These are phyloP conservation scores for Hygrophila difformis DNA, from an alignment of 257 asterid genomes.

Conservation along the genomic window DNA sequence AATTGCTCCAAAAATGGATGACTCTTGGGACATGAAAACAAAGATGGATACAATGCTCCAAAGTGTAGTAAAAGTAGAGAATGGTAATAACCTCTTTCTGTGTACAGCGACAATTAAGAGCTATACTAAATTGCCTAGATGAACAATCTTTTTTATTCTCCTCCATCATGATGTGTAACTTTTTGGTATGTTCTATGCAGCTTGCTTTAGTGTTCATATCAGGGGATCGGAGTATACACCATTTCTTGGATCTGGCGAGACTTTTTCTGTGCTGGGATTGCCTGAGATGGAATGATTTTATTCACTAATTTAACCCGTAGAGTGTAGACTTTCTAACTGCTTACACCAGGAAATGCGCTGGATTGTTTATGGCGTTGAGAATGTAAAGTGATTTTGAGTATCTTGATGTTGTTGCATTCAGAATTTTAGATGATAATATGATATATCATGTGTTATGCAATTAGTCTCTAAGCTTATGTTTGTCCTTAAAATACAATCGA, in stretches of 20 bases:
- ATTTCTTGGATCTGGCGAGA: conserved; percentile 56
- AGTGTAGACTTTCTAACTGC: background rate
- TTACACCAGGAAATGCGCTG: conserved; percentile 4
- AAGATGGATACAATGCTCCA: conserved; percentile 98
- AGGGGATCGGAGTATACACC: conserved; percentile 93
- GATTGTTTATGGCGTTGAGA: too few species aligned
- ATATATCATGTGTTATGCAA: too few species aligned
- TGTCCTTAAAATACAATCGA: too few species aligned
- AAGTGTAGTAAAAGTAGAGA: conserved; percentile 80
- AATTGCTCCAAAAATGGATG: conserved; percentile 75
- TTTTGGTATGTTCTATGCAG: conserved; percentile 29
- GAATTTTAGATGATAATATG: too few species aligned
- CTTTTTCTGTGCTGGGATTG: conserved; percentile 40
- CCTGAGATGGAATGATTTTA: conserved; percentile 43
- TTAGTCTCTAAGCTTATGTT: too few species aligned
- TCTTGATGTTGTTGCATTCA: too few species aligned
- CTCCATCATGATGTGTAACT: background rate
- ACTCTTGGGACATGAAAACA: conserved; percentile 63
- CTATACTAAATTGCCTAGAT: too few species aligned
- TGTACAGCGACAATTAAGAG: too few species aligned
- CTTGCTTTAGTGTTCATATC: conserved; percentile 89
- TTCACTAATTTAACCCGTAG: too few species aligned
- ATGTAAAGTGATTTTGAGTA: too few species aligned
- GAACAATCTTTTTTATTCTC: background rate
- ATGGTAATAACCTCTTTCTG: too few species aligned